A percentile compares a stretch with the other conserved stretches of the same genome.
Conservation (phyloP, 257 asterid genomes). For the Solanum piurae region DNA sequence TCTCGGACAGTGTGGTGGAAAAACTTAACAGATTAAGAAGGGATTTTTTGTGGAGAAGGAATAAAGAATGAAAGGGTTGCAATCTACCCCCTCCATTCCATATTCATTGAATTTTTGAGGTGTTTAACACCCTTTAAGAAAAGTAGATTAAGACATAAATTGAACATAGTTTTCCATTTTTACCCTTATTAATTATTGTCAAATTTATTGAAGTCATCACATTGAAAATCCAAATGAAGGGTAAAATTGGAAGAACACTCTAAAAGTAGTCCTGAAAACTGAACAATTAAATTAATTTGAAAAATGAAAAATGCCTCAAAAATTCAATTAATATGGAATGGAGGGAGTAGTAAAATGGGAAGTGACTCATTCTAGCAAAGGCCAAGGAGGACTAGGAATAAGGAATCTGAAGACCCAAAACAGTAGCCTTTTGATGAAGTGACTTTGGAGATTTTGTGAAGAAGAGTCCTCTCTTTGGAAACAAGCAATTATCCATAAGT, state of each 20-base stretch:
- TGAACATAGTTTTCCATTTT: no score
- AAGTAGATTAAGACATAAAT: no score
- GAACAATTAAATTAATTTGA: no score
- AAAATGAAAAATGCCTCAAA: no score
- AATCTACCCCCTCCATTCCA: background rate
- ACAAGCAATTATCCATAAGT: background rate
- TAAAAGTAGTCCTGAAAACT: no score
- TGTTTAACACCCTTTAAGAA: no score
- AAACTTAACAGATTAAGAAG: background rate
- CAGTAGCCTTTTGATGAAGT: background rate
- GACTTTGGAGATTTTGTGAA: background rate
- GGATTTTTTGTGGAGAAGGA: background rate
- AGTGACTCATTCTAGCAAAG: background rate
- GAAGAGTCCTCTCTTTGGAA: background rate
- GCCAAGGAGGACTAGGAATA: background rate
- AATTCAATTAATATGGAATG: no score
- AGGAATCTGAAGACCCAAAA: background rate
- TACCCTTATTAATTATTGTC: no score
- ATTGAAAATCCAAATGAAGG: no score
- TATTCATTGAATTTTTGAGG: no score
- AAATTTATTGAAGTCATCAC: no score
- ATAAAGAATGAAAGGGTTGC: background rate
- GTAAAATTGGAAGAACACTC: no score
- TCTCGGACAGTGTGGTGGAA: background rate
- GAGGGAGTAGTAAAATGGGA: background rate